Evolutionary conservation across 2,329 filamentous ascomycete species (phyloP), one percentile per base, ranked within the genome.

Genomic region (Rhynchosporium graminicola): DNA sequence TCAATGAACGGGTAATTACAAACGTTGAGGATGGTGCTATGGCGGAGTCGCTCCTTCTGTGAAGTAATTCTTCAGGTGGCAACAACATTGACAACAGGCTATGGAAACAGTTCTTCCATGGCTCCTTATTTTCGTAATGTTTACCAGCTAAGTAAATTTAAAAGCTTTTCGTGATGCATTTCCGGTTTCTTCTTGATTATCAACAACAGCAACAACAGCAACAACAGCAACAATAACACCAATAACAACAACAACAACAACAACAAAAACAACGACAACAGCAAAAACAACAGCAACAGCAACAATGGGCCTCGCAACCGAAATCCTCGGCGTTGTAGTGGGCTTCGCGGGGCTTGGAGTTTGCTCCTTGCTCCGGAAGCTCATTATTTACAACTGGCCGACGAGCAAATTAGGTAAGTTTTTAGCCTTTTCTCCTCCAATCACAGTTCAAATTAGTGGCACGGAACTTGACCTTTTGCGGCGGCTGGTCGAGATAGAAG

Each of bases 341-440:
- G 54, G 54, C 54, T 58, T 58, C 42, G 43, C 43, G 38, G 56
- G 56, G 56, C 56, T 58, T 40, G 43, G 45, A 45, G 43, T 45
- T 40, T 45, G 42, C 43, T 58, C 45, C 38, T 28, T 58, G 38
- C 56, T 58, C 28, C 20, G 56, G 40, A 58, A 58, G 56, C 29
- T 58, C 56, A 58, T 58, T 58, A 58, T 58, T 29, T 58, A 57
- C 54, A 57, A 57, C 36, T 57, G 54, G 54, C 54, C 54, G 40
- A 43, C 54, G 33, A 57, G 54, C 40, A 45, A 42, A 43, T 29
- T 57, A 57, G 54, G 54, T 28, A 57, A 57, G 54, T 57, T 57
- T 57, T 57, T 57, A 46, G 54, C 54, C 54, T 57, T 40, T 40
- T 57, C 54, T 43, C 54, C 54, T 40, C 54, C 54, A 28, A 28